Evolutionary conservation across 306 rosid genomes (phyloP).

Genomic region (Boehmeria nivea): DNA sequence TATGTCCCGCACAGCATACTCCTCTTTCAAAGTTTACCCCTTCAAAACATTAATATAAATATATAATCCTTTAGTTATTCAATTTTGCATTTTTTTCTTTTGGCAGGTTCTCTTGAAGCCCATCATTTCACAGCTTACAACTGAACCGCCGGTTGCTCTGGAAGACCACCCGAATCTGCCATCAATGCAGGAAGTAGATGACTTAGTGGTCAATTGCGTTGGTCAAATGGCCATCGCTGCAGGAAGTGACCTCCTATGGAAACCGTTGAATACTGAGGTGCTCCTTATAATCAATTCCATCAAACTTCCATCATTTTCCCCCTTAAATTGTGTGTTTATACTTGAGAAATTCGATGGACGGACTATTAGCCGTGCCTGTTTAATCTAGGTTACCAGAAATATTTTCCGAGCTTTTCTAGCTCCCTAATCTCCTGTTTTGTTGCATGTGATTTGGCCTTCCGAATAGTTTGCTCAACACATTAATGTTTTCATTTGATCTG

Average conservation of each 20-base stretch:
- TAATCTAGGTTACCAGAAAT: background rate
- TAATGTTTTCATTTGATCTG: background rate
- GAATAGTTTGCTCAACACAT: background rate
- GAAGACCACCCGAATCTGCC: conserved; percentile 52
- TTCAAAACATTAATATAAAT: background rate
- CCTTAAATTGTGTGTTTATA: background rate
- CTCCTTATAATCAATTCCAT: background rate
- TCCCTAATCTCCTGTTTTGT: background rate
- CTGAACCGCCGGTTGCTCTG: conserved; percentile 62
- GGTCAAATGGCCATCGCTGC: conserved; percentile 98
- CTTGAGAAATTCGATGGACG: too few species aligned
- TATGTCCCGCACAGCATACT: too few species aligned
- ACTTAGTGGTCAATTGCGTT: conserved; percentile 62
- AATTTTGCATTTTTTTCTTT: conserved; percentile 1
- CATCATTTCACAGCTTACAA: conserved; percentile 62
- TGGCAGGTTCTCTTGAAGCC: conserved; percentile 79
- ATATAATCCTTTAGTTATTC: background rate
- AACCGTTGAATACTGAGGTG: conserved; percentile 86
- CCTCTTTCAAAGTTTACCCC: background rate
- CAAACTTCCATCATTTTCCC: background rate
- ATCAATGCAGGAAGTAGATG: conserved; percentile 67
- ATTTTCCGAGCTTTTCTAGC: background rate
- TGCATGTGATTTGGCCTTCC: too few species aligned
- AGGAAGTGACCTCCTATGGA: conserved; percentile 83
- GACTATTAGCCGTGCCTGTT: background rate